Base-by-base conservation (phyloP, 108 stramenopile genomes). In the Epithemia pelagica region DNA sequence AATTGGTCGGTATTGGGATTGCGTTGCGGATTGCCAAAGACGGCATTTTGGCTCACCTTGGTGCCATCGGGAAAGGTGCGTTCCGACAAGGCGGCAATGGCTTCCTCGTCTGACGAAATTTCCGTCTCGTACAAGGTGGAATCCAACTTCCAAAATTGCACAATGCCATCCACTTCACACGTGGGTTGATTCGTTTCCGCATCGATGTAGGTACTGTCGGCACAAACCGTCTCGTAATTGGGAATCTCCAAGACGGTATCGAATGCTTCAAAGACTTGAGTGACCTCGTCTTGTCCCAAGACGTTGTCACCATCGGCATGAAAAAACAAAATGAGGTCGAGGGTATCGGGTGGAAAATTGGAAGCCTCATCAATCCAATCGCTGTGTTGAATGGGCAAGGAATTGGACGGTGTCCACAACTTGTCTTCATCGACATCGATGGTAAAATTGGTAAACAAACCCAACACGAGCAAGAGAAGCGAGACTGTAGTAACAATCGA, bases 361-460 rank as follows among this genome's bases (percentile, higher is more conserved):
- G 31, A 58, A 15, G 30, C 52, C 1, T 67, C 58, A 5, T 67
- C 60, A 32, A 67, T 67, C 72, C 72, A 67, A 24, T 73, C 58
- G 22, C 8, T 29, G 37, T 67, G 52, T 30, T 54, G 1, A 26
- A 54, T 28, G 2, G 52, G 33, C 25, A 20, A 15, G 1, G 60
- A 46, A 10, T 54, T 31, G 15, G 22, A 15, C 10, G 71, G 71
- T 20, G 64, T 72, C 61, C 65, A 72, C 3, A 77, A 58, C 25
- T 25, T 55, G 51, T 65, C 65, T 27, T 66, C 64, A 20, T 67
- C 53, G 51, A 33, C 52, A n/a, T 76, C 75, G 20, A 76, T 25
- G 19, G 54, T n/a, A 51, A 71, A 76, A 55, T 76, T 76, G 23
- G 75, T 76, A 28, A 54, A 71, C 19, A 66, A 0, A 3, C 75